These are phyloP conservation scores for Marasmius fiardii DNA, from an alignment of 1,284 basidiomycete species.

Conservation along the genomic window DNA sequence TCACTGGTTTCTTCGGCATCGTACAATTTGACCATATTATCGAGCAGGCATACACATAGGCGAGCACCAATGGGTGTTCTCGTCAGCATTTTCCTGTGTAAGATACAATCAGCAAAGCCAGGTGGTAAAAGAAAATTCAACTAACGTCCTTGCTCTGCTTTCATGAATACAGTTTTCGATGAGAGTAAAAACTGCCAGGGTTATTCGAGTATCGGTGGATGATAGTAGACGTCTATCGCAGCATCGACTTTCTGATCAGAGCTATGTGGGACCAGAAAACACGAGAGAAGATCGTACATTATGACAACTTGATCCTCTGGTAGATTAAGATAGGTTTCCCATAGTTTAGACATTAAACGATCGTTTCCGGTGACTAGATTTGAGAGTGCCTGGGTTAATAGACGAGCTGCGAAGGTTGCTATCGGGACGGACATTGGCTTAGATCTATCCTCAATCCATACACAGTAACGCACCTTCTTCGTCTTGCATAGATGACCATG, in stretches of 20 bases:
- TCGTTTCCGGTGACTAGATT: constrained; percentile 74
- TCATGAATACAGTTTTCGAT: constrained; percentile 69
- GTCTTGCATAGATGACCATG: constrained; percentile 60
- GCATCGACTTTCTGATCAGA: constrained; percentile 21
- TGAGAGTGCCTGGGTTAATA: constrained; percentile 67
- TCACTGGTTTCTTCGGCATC: constrained; percentile 61
- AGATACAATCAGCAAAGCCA: background rate
- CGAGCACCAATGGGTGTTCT: constrained; percentile 53
- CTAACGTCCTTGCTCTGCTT: constrained; percentile 56
- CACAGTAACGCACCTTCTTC: constrained; percentile 41
- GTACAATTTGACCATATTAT: constrained; percentile 63
- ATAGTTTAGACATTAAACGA: constrained; percentile 48
- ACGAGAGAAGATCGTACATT: constrained; percentile 47
- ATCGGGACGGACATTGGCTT: background rate
- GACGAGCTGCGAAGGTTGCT: constrained; percentile 57
- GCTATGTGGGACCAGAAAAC: constrained; percentile 12
- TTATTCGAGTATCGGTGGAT: constrained; percentile 61
- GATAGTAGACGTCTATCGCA: constrained; percentile 73
- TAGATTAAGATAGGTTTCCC: constrained; percentile 61
- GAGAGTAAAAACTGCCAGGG: constrained; percentile 65
- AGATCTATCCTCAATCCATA: background rate
- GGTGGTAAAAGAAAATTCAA: constrained; percentile 13
- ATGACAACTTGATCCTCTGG: constrained; percentile 73
- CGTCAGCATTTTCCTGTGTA: constrained; percentile 45
- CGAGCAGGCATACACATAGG: constrained; percentile 59